A percentile compares a stretch with the other conserved stretches of the same genome.
phyloP scores from a whole-genome alignment of 139 green algal species.

The Coccomyxa sp. region DNA sequence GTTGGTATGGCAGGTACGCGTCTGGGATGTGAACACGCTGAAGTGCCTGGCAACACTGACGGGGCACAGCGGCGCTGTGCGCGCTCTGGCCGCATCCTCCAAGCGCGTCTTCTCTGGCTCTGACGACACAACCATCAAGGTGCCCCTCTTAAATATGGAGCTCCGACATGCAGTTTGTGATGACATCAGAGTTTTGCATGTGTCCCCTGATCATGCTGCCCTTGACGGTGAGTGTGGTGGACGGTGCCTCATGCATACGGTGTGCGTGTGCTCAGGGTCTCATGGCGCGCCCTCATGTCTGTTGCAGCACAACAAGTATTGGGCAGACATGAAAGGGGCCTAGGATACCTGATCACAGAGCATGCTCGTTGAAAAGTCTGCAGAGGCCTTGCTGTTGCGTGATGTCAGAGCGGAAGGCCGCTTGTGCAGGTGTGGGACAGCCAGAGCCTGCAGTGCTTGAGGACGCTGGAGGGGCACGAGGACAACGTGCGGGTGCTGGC shows the following conservation, averaged over 20 bases:
- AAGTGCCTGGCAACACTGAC: slow-evolving; percentile 41
- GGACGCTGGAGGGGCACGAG: slow-evolving; percentile 81
- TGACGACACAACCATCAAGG: slow-evolving; percentile 88
- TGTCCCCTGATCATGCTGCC: too few relatives aligned
- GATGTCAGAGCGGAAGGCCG: not conserved
- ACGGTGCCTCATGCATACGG: too few relatives aligned
- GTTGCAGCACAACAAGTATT: too few relatives aligned
- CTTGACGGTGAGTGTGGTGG: too few relatives aligned
- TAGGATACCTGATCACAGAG: too few relatives aligned
- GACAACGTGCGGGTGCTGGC: slow-evolving; percentile 93
- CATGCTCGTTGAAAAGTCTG: too few relatives aligned
- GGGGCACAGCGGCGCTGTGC: slow-evolving; percentile 77
- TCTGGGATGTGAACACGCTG: slow-evolving; percentile 66
- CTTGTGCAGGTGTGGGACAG: slow-evolving; percentile 74
- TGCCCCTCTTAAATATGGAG: slow-evolving; percentile 2
- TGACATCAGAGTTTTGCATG: not conserved
- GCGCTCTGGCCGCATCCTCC: slow-evolving; percentile 63
- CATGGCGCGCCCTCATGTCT: too few relatives aligned
- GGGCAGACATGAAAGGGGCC: too few relatives aligned
- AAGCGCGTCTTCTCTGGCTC: slow-evolving; percentile 78
- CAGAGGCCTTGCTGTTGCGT: not conserved
- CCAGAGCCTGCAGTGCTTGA: slow-evolving; percentile 71
- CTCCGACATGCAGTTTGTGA: not conserved
- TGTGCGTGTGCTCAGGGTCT: too few relatives aligned
- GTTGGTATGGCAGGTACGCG: too few relatives aligned